A percentile compares a stretch with the other conserved stretches of the same genome.
phyloP scores from a whole-genome alignment of 805 yeast genomes.

The Metschnikowia lunata region DNA sequence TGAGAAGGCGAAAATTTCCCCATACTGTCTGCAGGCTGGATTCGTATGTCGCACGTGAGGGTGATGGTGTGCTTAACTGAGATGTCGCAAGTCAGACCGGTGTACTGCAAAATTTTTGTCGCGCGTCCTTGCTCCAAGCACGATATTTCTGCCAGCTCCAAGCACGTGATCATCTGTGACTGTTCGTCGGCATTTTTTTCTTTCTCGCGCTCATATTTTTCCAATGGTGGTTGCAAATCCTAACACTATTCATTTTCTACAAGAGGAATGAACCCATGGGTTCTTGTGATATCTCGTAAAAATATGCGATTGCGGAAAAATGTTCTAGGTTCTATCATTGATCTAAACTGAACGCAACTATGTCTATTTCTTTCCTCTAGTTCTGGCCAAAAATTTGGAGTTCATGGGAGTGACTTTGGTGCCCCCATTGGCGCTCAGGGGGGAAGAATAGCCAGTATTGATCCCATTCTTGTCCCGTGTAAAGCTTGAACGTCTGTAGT shows the following conservation, averaged over 20 bases:
- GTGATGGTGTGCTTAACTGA: not conserved
- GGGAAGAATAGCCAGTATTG: not conserved
- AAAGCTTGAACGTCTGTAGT: slow-evolving; percentile 35
- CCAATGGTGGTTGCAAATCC: too few relatives aligned
- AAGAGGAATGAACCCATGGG: too few relatives aligned
- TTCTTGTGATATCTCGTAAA: too few relatives aligned
- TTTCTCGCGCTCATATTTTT: too few relatives aligned
- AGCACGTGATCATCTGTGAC: slow-evolving; percentile 10
- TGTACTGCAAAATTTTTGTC: too few relatives aligned
- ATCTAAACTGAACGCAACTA: too few relatives aligned
- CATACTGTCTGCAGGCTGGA: slow-evolving; percentile 15
- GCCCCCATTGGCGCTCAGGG: slow-evolving; percentile 4
- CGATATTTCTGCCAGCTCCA: too few relatives aligned
- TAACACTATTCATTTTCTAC: too few relatives aligned
- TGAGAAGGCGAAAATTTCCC: slow-evolving; percentile 22
- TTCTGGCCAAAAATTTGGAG: slow-evolving; percentile 58
- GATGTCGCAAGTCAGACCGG: slow-evolving; percentile 1
- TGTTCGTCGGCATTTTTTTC: not conserved
- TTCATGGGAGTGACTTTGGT: slow-evolving; percentile 50
- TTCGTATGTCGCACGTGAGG: slow-evolving; percentile 10
- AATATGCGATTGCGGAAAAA: too few relatives aligned
- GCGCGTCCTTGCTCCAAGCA: too few relatives aligned
- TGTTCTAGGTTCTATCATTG: too few relatives aligned
- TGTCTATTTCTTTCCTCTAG: slow-evolving; percentile 39
- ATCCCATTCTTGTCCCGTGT: slow-evolving; percentile 22